Conservation (phyloP, 2,329 filamentous ascomycete genomes). For the Clonostachys byssicola region DNA sequence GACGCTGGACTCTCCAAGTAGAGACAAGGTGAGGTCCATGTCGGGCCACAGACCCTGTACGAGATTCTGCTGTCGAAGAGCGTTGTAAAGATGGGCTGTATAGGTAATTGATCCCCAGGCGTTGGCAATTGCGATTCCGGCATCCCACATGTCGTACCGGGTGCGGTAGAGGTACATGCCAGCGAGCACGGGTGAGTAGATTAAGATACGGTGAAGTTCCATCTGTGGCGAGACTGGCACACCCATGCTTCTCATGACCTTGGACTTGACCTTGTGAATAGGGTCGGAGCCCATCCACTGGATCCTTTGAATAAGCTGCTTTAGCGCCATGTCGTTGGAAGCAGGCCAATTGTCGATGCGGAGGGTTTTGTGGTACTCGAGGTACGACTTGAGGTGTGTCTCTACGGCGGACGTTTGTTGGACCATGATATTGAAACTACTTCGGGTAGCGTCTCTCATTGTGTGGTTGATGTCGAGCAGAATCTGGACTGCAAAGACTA, state of each 20-base stretch:
- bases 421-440: conserved; percentile 4
- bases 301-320: too few relatives aligned
- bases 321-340: conserved; percentile 12
- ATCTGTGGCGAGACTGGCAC: too few relatives aligned
- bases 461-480: conserved; percentile 33
- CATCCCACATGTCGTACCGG: conserved; percentile 16
- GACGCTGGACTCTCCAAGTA: conserved; percentile 22
- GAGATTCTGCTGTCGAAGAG: conserved; percentile 9
- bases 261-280: too few relatives aligned
- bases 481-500: conserved; percentile 32
- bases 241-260: too few relatives aligned
- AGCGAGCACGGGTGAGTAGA: too few relatives aligned
- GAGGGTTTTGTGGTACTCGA: conserved; percentile 21
- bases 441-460: conserved; percentile 10
- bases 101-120: conserved; percentile 32
- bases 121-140: conserved; percentile 23
- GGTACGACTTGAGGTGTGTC: conserved; percentile 13
- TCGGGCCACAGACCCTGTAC: conserved; percentile 24
- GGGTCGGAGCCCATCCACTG: too few relatives aligned
- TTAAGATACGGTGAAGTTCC: too few relatives aligned
- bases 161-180: too few relatives aligned
- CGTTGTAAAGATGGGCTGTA: conserved; percentile 35
- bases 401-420: too few relatives aligned
- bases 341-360: conserved; percentile 19
- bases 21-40: conserved; percentile 25